These are phyloP conservation scores for Hygrophoropsis aurantiaca DNA, from an alignment of 768 basidiomycete genomes.

Conservation along the genomic window DNA sequence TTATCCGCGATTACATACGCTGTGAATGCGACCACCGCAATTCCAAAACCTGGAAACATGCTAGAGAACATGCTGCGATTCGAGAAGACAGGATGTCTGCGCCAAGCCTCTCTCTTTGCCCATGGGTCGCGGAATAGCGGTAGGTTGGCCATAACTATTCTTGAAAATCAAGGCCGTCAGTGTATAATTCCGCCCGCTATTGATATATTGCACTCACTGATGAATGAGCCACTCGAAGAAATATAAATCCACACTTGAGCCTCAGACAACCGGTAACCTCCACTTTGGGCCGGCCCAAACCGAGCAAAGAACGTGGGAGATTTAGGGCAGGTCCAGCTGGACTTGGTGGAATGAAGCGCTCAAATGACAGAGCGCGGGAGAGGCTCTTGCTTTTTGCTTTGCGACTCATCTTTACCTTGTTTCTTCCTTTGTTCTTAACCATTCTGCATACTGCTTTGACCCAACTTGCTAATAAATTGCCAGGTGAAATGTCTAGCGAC, in stretches of 20 bases:
- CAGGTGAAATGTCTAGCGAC: conserved; percentile 43
- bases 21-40: conserved; percentile 88
- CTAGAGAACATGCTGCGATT: conserved; percentile 85
- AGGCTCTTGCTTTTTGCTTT: conserved; percentile 26
- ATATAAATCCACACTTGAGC: no score
- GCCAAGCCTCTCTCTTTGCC: conserved; percentile 92
- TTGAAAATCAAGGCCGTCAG: no score
- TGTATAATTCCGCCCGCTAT: no score
- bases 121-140: conserved; percentile 92
- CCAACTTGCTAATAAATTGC: conserved; percentile 1
- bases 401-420: conserved; percentile 24
- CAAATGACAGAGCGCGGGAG: conserved; percentile 19
- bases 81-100: conserved; percentile 86
- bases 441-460: conserved; percentile 20
- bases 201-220: no score
- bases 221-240: no score
- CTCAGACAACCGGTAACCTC: no score
- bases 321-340: conserved; percentile 60
- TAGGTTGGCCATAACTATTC: conserved; percentile 50
- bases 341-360: conserved; percentile 39
- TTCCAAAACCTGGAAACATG: conserved; percentile 93
- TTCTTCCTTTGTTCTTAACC: conserved; percentile 20
- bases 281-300: no score
- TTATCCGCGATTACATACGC: conserved; percentile 89
- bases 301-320: conserved; percentile 24